Conservation (phyloP, 495 filamentous ascomycete species). For the Wilcoxina mikolae region DNA sequence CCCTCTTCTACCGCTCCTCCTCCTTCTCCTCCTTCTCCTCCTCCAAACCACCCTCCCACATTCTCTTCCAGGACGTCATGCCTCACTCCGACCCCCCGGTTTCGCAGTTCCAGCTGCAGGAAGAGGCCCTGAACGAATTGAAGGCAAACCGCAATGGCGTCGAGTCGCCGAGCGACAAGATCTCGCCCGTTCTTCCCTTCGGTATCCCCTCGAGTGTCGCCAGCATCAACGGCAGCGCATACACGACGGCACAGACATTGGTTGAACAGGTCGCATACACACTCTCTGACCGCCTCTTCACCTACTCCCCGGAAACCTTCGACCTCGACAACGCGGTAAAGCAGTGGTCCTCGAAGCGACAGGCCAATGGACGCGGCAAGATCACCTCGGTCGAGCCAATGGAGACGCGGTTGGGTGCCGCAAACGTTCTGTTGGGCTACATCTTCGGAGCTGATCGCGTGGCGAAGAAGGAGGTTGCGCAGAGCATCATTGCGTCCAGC, state of each 20-base stretch:
- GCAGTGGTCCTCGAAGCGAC: slow-evolving; percentile 50
- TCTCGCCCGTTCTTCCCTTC: slow-evolving; percentile 48
- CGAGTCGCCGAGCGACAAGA: slow-evolving; percentile 25
- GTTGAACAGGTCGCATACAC: slow-evolving; percentile 91
- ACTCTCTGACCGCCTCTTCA: slow-evolving; percentile 89
- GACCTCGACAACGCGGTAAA: slow-evolving; percentile 70
- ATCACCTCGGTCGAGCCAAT: slow-evolving; percentile 60
- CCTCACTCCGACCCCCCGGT: neutral
- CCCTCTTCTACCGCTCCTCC: slow-evolving; percentile 4
- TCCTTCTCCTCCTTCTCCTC: slow-evolving; percentile 2
- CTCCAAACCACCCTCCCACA: slow-evolving; percentile 1
- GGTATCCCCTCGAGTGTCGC: slow-evolving; percentile 41
- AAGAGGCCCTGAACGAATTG: slow-evolving; percentile 15
- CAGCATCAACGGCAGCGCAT: slow-evolving; percentile 73
- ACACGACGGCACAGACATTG: slow-evolving; percentile 77
- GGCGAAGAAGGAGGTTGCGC: slow-evolving; percentile 67
- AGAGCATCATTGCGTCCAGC: slow-evolving; percentile 74
- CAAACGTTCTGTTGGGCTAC: slow-evolving; percentile 84
- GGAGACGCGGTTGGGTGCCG: slow-evolving; percentile 79
- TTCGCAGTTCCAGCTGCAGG: slow-evolving; percentile 15
- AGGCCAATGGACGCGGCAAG: slow-evolving; percentile 68
- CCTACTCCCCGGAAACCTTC: slow-evolving; percentile 87
- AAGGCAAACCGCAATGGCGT: slow-evolving; percentile 8
- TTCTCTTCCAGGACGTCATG: neutral
- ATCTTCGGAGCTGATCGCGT: slow-evolving; percentile 95